Base-by-base conservation (phyloP, 208 protist species). In the Naegleria gruberi region DNA sequence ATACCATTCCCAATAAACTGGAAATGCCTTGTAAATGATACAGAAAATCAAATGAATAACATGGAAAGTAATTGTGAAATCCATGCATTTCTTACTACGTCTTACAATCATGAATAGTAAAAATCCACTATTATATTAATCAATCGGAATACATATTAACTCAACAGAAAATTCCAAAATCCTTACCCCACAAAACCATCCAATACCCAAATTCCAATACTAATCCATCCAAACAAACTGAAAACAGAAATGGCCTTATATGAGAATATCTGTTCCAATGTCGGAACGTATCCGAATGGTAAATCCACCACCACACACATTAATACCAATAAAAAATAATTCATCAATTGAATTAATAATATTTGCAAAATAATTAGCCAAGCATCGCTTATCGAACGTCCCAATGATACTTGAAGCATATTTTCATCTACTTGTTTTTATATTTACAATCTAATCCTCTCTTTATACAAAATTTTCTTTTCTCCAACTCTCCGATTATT, bases 1-100 rank as follows among this genome's bases (percentile, higher is more conserved):
- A 23, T 40, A 86, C 82, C 82, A 86, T 30, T 86, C 82, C 82
- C 82, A 86, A 86, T 86, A 86, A 7, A 86, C 34, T 86, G 82
- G 82, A 47, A 86, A 86, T 86, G 41, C 82, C 41, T 86, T 86
- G 43, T 86, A 86, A 42, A 86, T 42, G 41, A 86, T 26, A 44
- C 82, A 86, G 0, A 86, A 34, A 17, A 86, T 17, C 2, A 86
- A 44, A 86, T 86, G 82, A 47, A 86, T 40, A 30, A 86, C 34
- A n/a, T 86, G 34, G 41, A 86, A 30, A 46, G 82, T 86, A 30
- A 86, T 46, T 8, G 82, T 86, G 82, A 46, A 46, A 46, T 86
- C 82, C 43, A 86, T 42, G 19, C 82, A 86, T 40, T 86, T 86
- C 12, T 46, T 26, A 10, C 41, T 46, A 37, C 82, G 10, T 40